phyloP scores from a whole-genome alignment of 495 filamentous ascomycete species.

The Talaromyces wortmannii region DNA sequence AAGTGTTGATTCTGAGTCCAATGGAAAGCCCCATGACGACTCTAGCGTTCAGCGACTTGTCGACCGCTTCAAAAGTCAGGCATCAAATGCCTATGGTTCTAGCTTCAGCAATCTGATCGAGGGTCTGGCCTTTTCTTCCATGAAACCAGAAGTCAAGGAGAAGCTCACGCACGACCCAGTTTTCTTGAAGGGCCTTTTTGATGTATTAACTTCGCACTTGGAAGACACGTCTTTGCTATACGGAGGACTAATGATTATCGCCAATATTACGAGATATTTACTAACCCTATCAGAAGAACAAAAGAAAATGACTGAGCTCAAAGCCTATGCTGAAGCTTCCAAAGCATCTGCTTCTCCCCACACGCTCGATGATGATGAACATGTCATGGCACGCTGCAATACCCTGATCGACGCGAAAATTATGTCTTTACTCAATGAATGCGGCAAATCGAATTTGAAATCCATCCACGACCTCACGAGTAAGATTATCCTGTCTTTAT shows the following conservation, averaged over 20 bases:
- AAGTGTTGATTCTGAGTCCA: conserved; percentile 25
- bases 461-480: conserved; percentile 62
- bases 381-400: conserved; percentile 70
- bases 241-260: conserved; percentile 74
- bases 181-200: conserved; percentile 62
- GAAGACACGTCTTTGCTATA: conserved; percentile 68
- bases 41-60: conserved; percentile 63
- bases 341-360: conserved; percentile 46
- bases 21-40: conserved; percentile 37
- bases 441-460: conserved; percentile 57
- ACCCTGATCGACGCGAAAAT: conserved; percentile 67
- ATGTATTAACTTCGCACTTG: conserved; percentile 50
- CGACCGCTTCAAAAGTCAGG: conserved; percentile 68
- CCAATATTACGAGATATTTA: conserved; percentile 75
- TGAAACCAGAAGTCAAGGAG: conserved; percentile 79
- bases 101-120: conserved; percentile 67
- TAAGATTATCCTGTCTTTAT: conserved; percentile 67
- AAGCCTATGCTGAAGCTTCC: conserved; percentile 82
- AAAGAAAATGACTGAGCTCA: conserved; percentile 81
- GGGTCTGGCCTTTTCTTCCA: conserved; percentile 85
- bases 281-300: conserved; percentile 83
- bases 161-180: conserved; percentile 56
- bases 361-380: conserved; percentile 63
- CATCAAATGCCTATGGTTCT: conserved; percentile 53
- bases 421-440: conserved; percentile 65